A percentile compares a stretch with the other conserved stretches of the same genome.
Evolutionary conservation across 1,284 basidiomycete genomes (phyloP).

Genomic region (Amylostereum areolatum): DNA sequence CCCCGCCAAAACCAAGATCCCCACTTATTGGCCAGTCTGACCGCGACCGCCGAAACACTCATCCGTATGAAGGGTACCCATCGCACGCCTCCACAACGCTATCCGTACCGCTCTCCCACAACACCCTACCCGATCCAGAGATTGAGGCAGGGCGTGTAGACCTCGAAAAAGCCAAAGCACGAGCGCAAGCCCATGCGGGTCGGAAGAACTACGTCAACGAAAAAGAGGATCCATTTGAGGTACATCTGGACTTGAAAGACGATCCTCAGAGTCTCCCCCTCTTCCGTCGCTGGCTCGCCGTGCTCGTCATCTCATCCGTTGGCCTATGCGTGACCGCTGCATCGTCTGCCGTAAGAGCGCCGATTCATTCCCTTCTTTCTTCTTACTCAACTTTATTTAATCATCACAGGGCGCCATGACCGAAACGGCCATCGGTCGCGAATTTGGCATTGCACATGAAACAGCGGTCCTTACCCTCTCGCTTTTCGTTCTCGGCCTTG

Average conservation of each 20-base stretch:
- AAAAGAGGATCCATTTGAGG: neutral
- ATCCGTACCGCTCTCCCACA: no score
- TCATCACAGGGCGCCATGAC: neutral
- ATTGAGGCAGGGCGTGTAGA: no score
- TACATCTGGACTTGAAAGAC: neutral
- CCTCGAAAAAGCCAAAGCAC: no score
- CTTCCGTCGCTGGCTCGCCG: neutral
- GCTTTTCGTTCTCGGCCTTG: conserved; percentile 7
- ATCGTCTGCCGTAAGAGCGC: neutral
- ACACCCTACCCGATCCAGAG: no score
- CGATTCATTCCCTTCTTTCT: neutral
- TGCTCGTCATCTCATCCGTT: neutral
- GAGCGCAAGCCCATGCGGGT: no score
- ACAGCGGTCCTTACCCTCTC: neutral
- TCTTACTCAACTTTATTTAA: neutral
- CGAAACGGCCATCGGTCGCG: neutral
- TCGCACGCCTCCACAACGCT: no score
- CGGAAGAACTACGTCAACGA: no score
- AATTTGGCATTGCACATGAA: neutral
- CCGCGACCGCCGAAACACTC: no score
- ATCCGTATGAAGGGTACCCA: no score
- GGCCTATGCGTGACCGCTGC: neutral
- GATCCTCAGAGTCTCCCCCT: neutral
- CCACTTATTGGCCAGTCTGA: no score
- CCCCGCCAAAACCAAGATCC: no score